phyloP scores from a whole-genome alignment of 1,284 basidiomycete genomes.

The Amylostereum chailletii region DNA sequence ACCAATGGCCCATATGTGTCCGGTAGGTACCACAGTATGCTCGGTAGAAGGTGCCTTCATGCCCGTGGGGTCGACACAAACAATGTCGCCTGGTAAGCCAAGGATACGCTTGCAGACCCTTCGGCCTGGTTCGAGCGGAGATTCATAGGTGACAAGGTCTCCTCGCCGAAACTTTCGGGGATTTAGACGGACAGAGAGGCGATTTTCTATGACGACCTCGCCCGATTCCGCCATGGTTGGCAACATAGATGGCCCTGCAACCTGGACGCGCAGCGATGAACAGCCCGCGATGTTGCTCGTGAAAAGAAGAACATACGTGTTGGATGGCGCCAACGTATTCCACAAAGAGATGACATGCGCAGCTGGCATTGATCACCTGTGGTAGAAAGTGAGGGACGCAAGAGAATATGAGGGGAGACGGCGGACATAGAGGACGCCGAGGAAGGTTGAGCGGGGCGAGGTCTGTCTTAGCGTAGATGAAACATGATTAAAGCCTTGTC shows the following conservation, averaged over 20 bases:
- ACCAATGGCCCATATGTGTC: slow-evolving; percentile 89
- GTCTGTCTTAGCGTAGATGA: no score
- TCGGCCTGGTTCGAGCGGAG: slow-evolving; percentile 63
- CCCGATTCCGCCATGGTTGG: slow-evolving; percentile 63
- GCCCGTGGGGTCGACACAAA: slow-evolving; percentile 84
- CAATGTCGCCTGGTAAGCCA: slow-evolving; percentile 82
- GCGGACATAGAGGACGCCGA: slow-evolving; percentile 7
- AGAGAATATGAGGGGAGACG: background rate
- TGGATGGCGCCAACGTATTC: slow-evolving; percentile 52
- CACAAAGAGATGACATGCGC: slow-evolving; percentile 47
- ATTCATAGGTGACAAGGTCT: slow-evolving; percentile 73
- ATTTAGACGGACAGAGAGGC: slow-evolving; percentile 44
- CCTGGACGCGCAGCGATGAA: slow-evolving; percentile 16
- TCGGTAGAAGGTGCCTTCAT: slow-evolving; percentile 48
- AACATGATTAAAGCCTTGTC: no score
- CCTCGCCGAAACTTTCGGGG: slow-evolving; percentile 58
- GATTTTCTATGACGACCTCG: slow-evolving; percentile 58
- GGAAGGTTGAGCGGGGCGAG: no score
- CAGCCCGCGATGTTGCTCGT: no score
- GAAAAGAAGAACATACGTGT: slow-evolving; percentile 25
- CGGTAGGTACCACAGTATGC: slow-evolving; percentile 70
- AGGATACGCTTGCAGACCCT: slow-evolving; percentile 88
- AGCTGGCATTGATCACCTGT: slow-evolving; percentile 43
- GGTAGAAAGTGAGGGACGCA: background rate
- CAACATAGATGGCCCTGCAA: slow-evolving; percentile 78